phyloP scores from a whole-genome alignment of 371 early-diverging fungal species.

The Batkoa obscura region DNA sequence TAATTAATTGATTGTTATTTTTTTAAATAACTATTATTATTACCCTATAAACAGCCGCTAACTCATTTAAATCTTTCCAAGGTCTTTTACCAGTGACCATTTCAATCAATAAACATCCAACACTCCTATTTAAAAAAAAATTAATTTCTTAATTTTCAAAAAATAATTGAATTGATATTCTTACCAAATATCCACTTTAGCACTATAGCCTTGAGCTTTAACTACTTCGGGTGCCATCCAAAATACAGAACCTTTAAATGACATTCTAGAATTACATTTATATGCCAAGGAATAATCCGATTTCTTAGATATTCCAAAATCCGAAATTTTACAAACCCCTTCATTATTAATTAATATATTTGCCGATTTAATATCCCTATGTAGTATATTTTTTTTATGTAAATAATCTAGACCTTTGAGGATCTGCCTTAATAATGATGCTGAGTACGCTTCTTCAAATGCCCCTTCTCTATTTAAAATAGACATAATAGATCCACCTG shows the following conservation, averaged over 20 bases:
- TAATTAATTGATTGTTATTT: no score
- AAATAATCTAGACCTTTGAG: slow-evolving; percentile 72
- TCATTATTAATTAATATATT: slow-evolving; percentile 73
- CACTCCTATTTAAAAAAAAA: not conserved
- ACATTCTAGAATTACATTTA: slow-evolving; percentile 15
- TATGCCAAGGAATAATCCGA: slow-evolving; percentile 9
- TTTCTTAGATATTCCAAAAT: slow-evolving; percentile 91
- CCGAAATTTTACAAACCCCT: slow-evolving; percentile 86
- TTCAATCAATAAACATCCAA: slow-evolving; percentile 75
- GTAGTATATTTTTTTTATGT: slow-evolving; percentile 76
- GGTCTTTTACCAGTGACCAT: slow-evolving; percentile 82
- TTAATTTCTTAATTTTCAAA: no score
- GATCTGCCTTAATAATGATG: slow-evolving; percentile 74
- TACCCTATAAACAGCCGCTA: slow-evolving; percentile 39
- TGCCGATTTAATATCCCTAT: slow-evolving; percentile 91
- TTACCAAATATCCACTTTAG: slow-evolving; percentile 51
- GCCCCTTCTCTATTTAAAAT: slow-evolving; percentile 46
- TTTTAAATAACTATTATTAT: no score
- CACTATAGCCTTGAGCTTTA: slow-evolving; percentile 50
- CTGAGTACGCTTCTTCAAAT: slow-evolving; percentile 46
- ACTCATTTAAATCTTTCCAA: slow-evolving; percentile 48
- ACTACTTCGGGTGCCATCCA: slow-evolving; percentile 95
- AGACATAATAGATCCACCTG: slow-evolving; percentile 61
- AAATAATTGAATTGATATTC: no score
- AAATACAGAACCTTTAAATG: slow-evolving; percentile 38